phyloP scores from a whole-genome alignment of 2,329 filamentous ascomycete species.

The Biscogniauxia mediterranea region DNA sequence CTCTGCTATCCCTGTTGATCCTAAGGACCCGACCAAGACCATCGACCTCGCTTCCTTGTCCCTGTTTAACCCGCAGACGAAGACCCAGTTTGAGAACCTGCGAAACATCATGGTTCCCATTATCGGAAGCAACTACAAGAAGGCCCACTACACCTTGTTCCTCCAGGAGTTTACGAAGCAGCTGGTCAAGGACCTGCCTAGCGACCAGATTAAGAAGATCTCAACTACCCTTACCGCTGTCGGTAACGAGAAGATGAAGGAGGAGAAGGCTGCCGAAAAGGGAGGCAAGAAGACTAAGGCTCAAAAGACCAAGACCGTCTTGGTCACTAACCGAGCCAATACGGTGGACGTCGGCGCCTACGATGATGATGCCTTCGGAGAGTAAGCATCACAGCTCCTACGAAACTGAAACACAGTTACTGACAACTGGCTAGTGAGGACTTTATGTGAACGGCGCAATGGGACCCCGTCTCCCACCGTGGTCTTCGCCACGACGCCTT shows the following conservation, averaged over 20 bases:
- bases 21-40: constrained; percentile 70
- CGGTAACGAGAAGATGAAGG: constrained; percentile 97
- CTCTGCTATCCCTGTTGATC: constrained; percentile 66
- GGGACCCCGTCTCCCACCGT: constrained; percentile 15
- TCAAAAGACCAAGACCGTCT: constrained; percentile 86
- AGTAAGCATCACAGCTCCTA: constrained; percentile 53
- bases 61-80: constrained; percentile 86
- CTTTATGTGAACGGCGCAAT: constrained; percentile 61
- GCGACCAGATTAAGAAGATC: constrained; percentile 96
- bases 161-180: constrained; percentile 88
- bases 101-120: constrained; percentile 78
- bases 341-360: constrained; percentile 73
- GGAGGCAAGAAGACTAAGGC: constrained; percentile 96
- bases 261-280: constrained; percentile 94
- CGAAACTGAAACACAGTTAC: constrained; percentile 2
- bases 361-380: constrained; percentile 76
- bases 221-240: constrained; percentile 83
- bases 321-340: constrained; percentile 64
- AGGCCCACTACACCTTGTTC: constrained; percentile 87
- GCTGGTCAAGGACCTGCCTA: constrained; percentile 81
- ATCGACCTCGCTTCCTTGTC: constrained; percentile 78
- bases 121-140: constrained; percentile 72
- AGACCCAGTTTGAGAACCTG: constrained; percentile 79
- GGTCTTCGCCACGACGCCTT: constrained; percentile 12
- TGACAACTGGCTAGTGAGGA: constrained; percentile 53